Evolutionary conservation across 169 alveolate genomes (phyloP).

Genomic region (Plasmodium gonderi): DNA sequence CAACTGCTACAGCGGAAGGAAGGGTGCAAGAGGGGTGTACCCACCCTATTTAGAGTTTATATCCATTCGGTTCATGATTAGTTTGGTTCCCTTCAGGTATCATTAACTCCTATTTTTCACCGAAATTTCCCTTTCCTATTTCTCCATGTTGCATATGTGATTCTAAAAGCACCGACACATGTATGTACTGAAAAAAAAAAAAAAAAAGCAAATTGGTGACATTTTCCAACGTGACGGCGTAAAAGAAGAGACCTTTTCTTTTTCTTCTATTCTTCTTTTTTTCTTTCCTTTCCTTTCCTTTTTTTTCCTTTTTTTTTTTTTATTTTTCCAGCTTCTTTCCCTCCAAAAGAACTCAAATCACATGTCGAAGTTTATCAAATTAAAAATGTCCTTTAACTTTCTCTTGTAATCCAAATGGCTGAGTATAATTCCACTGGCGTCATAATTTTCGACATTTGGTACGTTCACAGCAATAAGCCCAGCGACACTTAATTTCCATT

Average conservation of each 20-base stretch:
- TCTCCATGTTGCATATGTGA: too few species aligned
- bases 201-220: too few species aligned
- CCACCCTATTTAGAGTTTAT: too few species aligned
- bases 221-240: too few species aligned
- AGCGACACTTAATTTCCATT: constrained; percentile 89
- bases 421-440: constrained; percentile 85
- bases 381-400: constrained; percentile 77
- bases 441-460: constrained; percentile 87
- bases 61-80: too few species aligned
- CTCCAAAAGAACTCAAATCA: not conserved
- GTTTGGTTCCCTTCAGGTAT: too few species aligned
- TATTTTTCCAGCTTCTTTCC: not conserved
- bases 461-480: constrained; percentile 84
- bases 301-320: not conserved
- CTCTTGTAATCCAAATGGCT: constrained; percentile 82
- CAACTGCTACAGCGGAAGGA: not conserved
- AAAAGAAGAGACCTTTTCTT: too few species aligned
- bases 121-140: too few species aligned
- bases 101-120: too few species aligned
- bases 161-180: too few species aligned
- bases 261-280: not conserved
- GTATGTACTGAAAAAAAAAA: too few species aligned
- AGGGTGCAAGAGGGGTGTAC: not conserved
- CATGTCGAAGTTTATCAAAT: constrained; percentile 75
- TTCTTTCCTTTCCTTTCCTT: not conserved